Conservation (phyloP, 306 rosid genomes). For the Prosopis cineraria region DNA sequence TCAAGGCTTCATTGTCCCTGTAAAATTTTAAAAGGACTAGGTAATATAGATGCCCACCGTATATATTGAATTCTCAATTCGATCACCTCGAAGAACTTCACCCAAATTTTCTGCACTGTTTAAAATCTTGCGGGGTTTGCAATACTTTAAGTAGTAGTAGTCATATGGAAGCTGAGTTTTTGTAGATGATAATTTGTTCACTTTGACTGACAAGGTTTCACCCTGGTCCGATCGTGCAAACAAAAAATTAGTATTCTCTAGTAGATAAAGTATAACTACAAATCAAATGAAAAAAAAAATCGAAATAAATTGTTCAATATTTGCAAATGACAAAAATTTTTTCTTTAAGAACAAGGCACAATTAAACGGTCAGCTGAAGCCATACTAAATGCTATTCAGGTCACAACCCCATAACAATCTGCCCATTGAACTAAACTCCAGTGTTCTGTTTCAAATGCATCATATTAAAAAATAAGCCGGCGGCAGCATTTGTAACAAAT, state of each 20-base stretch:
- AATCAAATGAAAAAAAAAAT: neutral
- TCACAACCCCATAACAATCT: neutral
- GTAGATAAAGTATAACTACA: neutral
- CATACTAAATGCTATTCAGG: neutral
- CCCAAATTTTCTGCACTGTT: slow-evolving; percentile 79
- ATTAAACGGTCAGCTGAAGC: neutral
- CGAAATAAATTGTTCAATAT: neutral
- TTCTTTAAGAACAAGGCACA: neutral
- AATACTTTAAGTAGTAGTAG: slow-evolving; percentile 62
- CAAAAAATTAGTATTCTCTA: slow-evolving; percentile 15
- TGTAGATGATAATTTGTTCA: slow-evolving; percentile 74
- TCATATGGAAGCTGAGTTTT: slow-evolving; percentile 84
- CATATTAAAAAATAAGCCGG: neutral
- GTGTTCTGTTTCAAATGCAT: neutral
- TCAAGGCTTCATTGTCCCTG: neutral
- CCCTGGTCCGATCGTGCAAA: slow-evolving; percentile 42
- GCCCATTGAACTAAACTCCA: slow-evolving; percentile 1
- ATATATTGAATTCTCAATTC: slow-evolving; percentile 71
- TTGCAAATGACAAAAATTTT: neutral
- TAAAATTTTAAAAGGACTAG: neutral
- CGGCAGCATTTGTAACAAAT: neutral
- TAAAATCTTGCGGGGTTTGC: slow-evolving; percentile 51
- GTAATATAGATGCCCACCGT: slow-evolving; percentile 45
- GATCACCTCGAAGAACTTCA: slow-evolving; percentile 81
- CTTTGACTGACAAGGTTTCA: slow-evolving; percentile 53